Base-by-base conservation (phyloP, 371 early-diverging fungal genomes). In the Thermomucor indicae-seudaticae region DNA sequence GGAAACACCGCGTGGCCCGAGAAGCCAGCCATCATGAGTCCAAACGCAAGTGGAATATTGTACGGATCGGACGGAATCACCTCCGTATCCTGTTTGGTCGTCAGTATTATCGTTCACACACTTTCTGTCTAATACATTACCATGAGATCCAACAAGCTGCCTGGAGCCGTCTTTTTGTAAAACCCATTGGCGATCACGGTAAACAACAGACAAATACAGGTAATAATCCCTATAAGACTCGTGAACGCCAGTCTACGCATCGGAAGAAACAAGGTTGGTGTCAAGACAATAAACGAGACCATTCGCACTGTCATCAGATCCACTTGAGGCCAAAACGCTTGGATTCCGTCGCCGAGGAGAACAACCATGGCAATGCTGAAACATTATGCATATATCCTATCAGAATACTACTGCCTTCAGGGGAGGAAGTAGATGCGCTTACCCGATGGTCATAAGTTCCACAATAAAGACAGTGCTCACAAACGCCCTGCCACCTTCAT, bases 1-100 rank as follows among this genome's bases (percentile, higher is more conserved):
- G 89, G 84, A 47, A 83, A 80, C 1, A 83, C 79, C 4, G 81
- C 78, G 59, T 85, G 85, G n/a, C 82, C 82, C 14, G 62, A 49
- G 43, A 58, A 70, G 1, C 70, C 70, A 29, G 64, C 62, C 68
- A 67, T 64, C 23, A 64, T 57, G 4, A 64, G 46, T 17, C 63
- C 67, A 47, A 58, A 67, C 17, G 60, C 51, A 22, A 60, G 57
- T 34, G 67, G 62, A 16, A 60, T 31, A 32, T 47, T 49, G 46
- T 34, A 38, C 31, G 47, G 42, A 28, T 62, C 37, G 25, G 58
- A 31, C 46, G 65, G 61, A 31, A 59, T 34, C 10, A 53, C 12
- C 29, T 55, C 53, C 5, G 67, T 70, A 23, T 48, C 55, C 65
- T 66, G 43, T 43, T 40, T 8, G 37, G 17, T 11, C 2, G 14